Conservation (phyloP, 345 rosid genomes). For the Euphorbia tirucalli region DNA sequence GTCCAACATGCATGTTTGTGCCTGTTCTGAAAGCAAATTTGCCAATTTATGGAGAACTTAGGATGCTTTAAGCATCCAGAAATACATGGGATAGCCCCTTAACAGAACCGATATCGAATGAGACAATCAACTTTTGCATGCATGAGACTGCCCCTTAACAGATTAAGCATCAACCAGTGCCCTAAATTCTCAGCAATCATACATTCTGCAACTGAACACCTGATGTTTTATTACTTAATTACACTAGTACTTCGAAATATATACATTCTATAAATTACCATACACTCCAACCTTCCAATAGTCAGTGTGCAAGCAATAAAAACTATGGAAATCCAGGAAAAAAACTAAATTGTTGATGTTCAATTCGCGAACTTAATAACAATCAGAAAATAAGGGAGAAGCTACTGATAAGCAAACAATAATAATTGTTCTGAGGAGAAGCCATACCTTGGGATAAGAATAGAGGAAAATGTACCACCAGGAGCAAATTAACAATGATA, state of each 20-base stretch:
- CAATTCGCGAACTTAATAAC: neutral
- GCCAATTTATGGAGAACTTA: neutral
- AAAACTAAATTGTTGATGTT: too few species aligned
- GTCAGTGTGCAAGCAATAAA: neutral
- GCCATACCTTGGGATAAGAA: conserved; percentile 77
- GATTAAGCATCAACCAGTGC: conserved; percentile 1
- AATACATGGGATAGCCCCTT: neutral
- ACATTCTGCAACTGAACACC: neutral
- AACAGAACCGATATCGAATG: neutral
- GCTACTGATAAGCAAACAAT: neutral
- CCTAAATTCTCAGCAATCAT: neutral
- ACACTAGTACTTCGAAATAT: neutral
- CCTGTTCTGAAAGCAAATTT: neutral
- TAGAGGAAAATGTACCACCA: conserved; percentile 95
- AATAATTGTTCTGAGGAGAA: neutral
- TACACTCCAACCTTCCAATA: neutral
- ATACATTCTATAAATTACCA: neutral
- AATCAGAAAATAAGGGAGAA: neutral
- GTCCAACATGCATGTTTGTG: neutral
- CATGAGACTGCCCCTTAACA: neutral
- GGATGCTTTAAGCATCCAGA: neutral
- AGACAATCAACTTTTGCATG: neutral
- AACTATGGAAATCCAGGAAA: too few species aligned
- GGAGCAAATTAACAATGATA: conserved; percentile 38
- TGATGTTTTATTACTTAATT: neutral